Percentiles rank a stretch among this genome's conserved stretches.
These are phyloP conservation scores for Aspergillus oerlinghausenensis DNA, from an alignment of 2,329 filamentous ascomycete species.

Conservation along the genomic window DNA sequence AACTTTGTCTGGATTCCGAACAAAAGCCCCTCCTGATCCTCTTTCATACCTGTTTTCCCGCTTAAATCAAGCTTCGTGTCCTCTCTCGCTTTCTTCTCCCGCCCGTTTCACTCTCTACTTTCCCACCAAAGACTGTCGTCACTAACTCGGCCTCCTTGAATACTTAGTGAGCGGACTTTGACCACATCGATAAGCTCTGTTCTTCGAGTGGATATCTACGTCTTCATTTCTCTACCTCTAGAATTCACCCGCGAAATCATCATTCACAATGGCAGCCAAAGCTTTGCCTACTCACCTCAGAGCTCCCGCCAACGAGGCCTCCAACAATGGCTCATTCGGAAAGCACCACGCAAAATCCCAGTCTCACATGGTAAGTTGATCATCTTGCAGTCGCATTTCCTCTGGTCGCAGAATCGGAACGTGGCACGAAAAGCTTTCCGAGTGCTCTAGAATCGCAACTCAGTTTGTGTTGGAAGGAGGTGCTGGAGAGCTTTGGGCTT, in stretches of 20 bases:
- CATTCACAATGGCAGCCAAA: constrained; percentile 63
- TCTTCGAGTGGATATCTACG: background rate
- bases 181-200: background rate
- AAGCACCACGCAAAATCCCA: constrained; percentile 54
- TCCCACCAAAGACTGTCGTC: background rate
- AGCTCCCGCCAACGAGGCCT: constrained; percentile 49
- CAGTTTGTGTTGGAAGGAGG: background rate
- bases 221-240: background rate
- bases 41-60: constrained; percentile 10
- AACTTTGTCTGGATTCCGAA: constrained; percentile 5
- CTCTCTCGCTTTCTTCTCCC: constrained; percentile 12
- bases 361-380: constrained; percentile 50
- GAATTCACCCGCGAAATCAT: background rate
- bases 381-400: background rate
- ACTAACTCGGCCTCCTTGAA: background rate
- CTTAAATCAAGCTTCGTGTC: constrained; percentile 14
- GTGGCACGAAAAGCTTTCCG: background rate
- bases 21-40: constrained; percentile 5
- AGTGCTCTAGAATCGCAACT: background rate
- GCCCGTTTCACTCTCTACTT: constrained; percentile 7
- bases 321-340: constrained; percentile 34
- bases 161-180: constrained; percentile 1
- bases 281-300: constrained; percentile 79
- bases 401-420: background rate
- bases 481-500: background rate